phyloP scores from a whole-genome alignment of 2,329 filamentous ascomycete species.

The Leptographium wingfieldii region DNA sequence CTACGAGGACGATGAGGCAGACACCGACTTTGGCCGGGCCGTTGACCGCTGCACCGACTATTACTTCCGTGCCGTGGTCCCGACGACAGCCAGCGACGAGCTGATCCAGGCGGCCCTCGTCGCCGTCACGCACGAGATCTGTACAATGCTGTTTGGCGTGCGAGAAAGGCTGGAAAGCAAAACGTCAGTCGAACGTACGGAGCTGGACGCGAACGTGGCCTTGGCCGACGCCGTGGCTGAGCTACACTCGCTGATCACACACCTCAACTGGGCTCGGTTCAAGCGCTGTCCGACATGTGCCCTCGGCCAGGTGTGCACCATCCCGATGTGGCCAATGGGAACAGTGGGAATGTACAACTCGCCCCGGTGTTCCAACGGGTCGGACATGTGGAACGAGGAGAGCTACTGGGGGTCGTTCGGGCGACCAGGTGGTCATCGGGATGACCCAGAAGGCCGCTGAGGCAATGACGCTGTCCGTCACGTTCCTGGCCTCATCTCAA shows the following conservation, averaged over 20 bases:
- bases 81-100: background rate
- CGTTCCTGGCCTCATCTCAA: too few species aligned
- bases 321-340: conserved; percentile 3
- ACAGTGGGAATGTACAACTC: background rate
- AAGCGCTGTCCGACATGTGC: background rate
- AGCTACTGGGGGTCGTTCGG: conserved; percentile 1
- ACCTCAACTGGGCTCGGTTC: conserved; percentile 1
- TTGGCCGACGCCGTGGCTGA: background rate
- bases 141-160: background rate
- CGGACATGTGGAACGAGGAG: background rate
- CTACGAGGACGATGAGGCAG: background rate
- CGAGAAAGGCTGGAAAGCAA: background rate
- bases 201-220: background rate
- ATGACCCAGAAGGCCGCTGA: too few species aligned
- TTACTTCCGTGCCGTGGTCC: background rate
- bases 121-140: background rate
- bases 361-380: background rate
- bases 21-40: background rate
- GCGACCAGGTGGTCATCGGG: background rate
- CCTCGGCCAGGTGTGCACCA: background rate
- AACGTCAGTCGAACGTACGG: background rate
- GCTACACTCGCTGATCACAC: background rate
- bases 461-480: too few species aligned
- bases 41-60: background rate
- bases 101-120: conserved; percentile 5